phyloP scores from a whole-genome alignment of 257 asterid species.

The Pogostemon cablin region DNA sequence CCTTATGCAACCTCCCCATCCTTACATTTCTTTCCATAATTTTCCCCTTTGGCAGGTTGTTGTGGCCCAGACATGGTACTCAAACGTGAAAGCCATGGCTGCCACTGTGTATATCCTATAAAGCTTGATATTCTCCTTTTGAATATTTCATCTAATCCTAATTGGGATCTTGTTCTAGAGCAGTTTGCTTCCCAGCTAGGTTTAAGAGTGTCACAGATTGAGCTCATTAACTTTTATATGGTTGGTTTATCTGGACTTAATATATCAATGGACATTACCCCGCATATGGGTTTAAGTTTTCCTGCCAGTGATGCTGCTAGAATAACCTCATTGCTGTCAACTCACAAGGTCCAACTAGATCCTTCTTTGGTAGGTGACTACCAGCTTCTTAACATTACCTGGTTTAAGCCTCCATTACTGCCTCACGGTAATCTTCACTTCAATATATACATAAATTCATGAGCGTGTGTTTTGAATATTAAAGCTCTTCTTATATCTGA shows the following conservation, averaged over 20 bases:
- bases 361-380: constrained; percentile 83
- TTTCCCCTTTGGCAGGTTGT: constrained; percentile 61
- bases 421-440: constrained; percentile 63
- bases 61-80: constrained; percentile 83
- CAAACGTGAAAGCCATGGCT: constrained; percentile 73
- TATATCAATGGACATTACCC: constrained; percentile 94
- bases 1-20: background rate
- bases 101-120: constrained; percentile 87
- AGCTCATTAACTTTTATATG: constrained; percentile 84
- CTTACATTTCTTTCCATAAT: background rate
- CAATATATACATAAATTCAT: constrained; percentile 13
- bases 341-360: constrained; percentile 64
- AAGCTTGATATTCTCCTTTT: constrained; percentile 84
- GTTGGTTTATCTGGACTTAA: constrained; percentile 76
- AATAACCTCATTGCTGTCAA: constrained; percentile 65
- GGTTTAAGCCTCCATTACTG: constrained; percentile 67
- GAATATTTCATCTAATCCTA: constrained; percentile 80
- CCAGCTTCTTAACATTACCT: constrained; percentile 77
- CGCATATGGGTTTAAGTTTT: constrained; percentile 70
- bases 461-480: constrained; percentile 8
- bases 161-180: constrained; percentile 73
- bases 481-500: constrained; percentile 10
- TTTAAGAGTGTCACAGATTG: constrained; percentile 78
- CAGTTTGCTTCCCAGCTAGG: constrained; percentile 80
- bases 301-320: constrained; percentile 65